These are phyloP conservation scores for Solanum chacoense DNA, from an alignment of 305 asterid genomes.

Conservation along the genomic window DNA sequence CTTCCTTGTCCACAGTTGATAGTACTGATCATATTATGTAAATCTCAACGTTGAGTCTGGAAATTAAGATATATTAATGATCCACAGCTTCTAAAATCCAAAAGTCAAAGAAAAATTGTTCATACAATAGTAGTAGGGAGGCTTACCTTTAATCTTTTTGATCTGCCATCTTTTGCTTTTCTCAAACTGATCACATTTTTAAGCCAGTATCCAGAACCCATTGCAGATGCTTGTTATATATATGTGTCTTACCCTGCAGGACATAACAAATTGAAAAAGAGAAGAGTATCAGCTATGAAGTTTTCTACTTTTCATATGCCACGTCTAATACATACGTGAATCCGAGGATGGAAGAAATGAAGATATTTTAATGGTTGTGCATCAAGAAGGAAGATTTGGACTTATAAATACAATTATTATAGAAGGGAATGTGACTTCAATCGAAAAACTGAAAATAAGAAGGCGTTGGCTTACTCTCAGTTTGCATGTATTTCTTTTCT, in stretches of 20 bases:
- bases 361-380: not conserved
- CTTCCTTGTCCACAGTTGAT: not conserved
- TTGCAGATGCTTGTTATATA: constrained; percentile 20
- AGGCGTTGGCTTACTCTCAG: not conserved
- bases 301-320: not conserved
- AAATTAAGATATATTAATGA: not conserved
- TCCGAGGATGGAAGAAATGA: not conserved
- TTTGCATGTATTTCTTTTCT: not conserved
- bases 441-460: not conserved
- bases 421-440: not conserved
- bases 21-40: not conserved
- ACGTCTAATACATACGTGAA: not conserved
- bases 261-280: not conserved
- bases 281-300: not conserved
- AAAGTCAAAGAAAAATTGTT: not conserved
- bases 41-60: not conserved
- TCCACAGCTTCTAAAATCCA: not conserved
- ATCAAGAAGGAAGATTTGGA: not conserved
- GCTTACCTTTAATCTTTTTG: constrained; percentile 44
- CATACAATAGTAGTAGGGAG: not conserved
- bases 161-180: constrained; percentile 37
- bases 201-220: constrained; percentile 80
- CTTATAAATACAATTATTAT: not conserved
- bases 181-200: constrained; percentile 55
- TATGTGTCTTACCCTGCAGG: constrained; percentile 15